Base-by-base conservation (phyloP, 2,329 filamentous ascomycete genomes). In the Colletotrichum trifolii region DNA sequence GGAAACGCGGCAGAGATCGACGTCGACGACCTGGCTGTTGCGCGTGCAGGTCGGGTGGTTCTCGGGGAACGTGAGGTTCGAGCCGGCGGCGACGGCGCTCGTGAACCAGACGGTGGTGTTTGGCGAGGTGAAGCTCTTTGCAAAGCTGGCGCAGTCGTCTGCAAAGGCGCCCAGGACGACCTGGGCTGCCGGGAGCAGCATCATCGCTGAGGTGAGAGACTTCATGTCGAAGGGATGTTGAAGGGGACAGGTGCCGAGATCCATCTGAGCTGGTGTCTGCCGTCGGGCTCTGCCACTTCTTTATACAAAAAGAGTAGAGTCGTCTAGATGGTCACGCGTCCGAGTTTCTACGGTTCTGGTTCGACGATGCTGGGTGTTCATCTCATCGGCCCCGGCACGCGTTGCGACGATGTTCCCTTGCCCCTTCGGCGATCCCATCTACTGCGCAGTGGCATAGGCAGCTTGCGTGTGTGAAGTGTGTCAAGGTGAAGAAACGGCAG, bases 21-120 rank as follows among this genome's bases (percentile, higher is more conserved):
- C 66, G 4, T 60, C 33, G 2, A 74, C 69, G 4, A 64, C 48
- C 47, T 73, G 70, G 8, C 60, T 66, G 13, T 69, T 56, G 35
- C 52, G 59, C 9, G 8, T 34, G 57, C 83, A 85, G 43, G 79
- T 76, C 12, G 72, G 69, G 54, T 80, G 74, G 64, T 77, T 75
- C 15, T 78, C 75, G 2, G 78, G 71, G 13, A 81, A 67, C 10
- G 70, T 76, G 35, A 78, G 60, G 53, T 79, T 81, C 6, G 77
- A 78, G 8, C 78, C 78, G 11, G 75, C 78, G 13, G 75, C 15
- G n/a, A 81, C 71, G 34, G 74, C 76, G 39, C 77, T 68, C 2
- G 77, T 72, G 60, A 76, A 77, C 63, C 73, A 73, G 13, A 80
- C 72, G 1, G 74, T 75, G 13, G 75, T 75, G 58, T 65, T 65